Base-by-base conservation (phyloP, 768 basidiomycete genomes). In the Panaeolus papilionaceus region DNA sequence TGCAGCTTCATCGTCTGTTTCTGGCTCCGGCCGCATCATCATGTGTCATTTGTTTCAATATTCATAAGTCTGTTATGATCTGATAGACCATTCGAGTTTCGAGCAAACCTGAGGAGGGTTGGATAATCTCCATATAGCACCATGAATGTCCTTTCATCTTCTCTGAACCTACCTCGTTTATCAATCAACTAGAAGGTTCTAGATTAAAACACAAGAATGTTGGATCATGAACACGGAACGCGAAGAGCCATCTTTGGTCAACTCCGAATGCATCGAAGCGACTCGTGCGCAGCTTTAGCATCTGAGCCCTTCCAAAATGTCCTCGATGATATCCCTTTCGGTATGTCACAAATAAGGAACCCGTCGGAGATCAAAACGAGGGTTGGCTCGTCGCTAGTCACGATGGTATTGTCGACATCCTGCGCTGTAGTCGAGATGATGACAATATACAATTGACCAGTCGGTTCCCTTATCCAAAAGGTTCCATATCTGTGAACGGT, bases 181-280 rank as follows among this genome's bases (percentile, higher is more conserved):
- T 2, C 54, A 37, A 37, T 4, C 10, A 33, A 26, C 26, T 37
- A 28, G 28, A 58, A 58, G 33, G 6, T 33, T 12, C 8, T 37
- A 58, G 33, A 58, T 58, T 33, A 58, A 58, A 28, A 33, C 28
- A 37, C 28, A 28, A 33, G 26, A 58, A 58, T 37, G 3, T 9
- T 10, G 20, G 2, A 49, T 49, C 20, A 49, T 47, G 47, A 23
- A 51, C 6, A 20, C 33, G 47, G 47, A 20, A 20, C 12, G 23
- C 26, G 20, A 12, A 51, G 12, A 18, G 9, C 26, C n/a, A 23
- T 20, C 33, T 33, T 28, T 33, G 54, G 26, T 28, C 54, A 58
- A 58, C 28, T 58, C 54, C 54, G 54, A 58, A 12, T 28, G 28
- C 54, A 28, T 58, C 54, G 54, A 58, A 58, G 26, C 54, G 28